A percentile compares a stretch with the other conserved stretches of the same genome.
phyloP scores from a whole-genome alignment of 345 rosid genomes.

The Salix brachista region DNA sequence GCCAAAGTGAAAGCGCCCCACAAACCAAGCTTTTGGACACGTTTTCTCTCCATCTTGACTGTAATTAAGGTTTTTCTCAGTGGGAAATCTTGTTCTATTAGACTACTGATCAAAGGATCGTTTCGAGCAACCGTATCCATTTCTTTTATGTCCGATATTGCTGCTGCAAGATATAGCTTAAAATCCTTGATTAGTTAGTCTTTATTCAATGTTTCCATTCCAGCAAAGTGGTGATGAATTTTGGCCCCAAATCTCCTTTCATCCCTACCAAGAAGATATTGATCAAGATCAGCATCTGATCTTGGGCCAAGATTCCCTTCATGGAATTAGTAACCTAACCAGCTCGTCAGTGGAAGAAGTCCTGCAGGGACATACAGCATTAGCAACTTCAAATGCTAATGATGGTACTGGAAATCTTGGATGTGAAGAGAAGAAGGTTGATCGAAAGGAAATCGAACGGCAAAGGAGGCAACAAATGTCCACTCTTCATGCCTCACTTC shows the following conservation, averaged over 20 bases:
- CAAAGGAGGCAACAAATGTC: conserved; percentile 47
- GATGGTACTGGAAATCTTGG: not conserved
- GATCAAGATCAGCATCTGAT: not conserved
- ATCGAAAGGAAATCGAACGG: conserved; percentile 43
- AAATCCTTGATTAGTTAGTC: not conserved
- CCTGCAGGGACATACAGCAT: not conserved
- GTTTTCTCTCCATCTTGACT: conserved; percentile 4
- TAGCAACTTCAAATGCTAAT: not conserved
- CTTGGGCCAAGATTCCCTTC: not conserved
- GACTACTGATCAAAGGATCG: not conserved
- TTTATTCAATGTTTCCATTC: conserved; percentile 18
- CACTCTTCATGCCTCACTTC: conserved; percentile 35
- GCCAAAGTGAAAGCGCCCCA: not conserved
- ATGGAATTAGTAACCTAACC: not conserved
- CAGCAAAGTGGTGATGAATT: conserved; percentile 1
- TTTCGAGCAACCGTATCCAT: conserved; percentile 1
- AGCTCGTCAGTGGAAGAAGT: conserved; percentile 1
- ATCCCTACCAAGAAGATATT: conserved; percentile 16
- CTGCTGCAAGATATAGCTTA: not conserved
- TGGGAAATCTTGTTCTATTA: not conserved
- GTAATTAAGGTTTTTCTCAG: not conserved
- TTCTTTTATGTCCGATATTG: not conserved
- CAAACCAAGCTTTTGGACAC: not conserved
- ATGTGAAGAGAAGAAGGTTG: conserved; percentile 23
- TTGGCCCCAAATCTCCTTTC: conserved; percentile 1